phyloP scores from a whole-genome alignment of 768 basidiomycete genomes.

The Boletus sp. region DNA sequence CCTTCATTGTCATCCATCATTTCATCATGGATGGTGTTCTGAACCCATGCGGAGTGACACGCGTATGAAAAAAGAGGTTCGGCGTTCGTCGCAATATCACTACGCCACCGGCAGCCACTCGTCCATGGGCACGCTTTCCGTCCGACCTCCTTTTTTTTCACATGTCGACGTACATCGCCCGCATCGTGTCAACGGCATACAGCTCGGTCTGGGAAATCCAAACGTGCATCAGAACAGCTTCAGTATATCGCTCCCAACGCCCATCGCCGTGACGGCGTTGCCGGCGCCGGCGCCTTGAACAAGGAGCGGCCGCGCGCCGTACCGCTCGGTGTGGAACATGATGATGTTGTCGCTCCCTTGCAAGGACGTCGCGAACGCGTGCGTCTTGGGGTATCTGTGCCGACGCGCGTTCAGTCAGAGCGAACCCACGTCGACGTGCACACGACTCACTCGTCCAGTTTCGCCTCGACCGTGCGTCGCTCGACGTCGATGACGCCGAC shows the following conservation, averaged over 20 bases:
- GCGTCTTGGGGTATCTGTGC: conserved; percentile 77
- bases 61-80: conserved; percentile 3
- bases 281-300: conserved; percentile 97
- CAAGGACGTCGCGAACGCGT: conserved; percentile 94
- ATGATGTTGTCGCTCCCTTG: conserved; percentile 98
- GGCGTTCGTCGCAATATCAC: neutral
- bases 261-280: conserved; percentile 98
- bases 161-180: conserved; percentile 2
- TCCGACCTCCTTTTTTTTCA: neutral
- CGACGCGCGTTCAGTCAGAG: neutral
- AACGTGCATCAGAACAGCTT: conserved; percentile 37
- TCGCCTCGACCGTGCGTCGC: conserved; percentile 65
- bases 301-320: conserved; percentile 84
- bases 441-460: conserved; percentile 74
- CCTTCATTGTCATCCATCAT: neutral
- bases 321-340: conserved; percentile 94
- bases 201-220: neutral
- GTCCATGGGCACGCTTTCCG: neutral
- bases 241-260: conserved; percentile 86
- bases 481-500: conserved; percentile 93
- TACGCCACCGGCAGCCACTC: conserved; percentile 7
- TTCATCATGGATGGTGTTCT: neutral
- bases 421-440: neutral
- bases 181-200: neutral
- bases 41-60: conserved; percentile 1